Conservation (phyloP, 1,139 yeast genomes). For the Arxiozyma bovina region DNA sequence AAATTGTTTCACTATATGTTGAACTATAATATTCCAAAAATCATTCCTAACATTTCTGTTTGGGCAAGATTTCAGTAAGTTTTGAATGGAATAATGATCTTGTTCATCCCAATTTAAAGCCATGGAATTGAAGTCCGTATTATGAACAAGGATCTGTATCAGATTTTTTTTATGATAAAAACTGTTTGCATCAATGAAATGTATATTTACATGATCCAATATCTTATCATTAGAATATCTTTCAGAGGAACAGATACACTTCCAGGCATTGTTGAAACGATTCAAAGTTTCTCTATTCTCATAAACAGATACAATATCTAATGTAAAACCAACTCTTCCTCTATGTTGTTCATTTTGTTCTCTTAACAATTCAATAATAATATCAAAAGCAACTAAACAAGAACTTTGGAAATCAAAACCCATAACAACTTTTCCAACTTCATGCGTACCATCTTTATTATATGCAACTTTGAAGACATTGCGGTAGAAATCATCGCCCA, state of each 20-base stretch:
- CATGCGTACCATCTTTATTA: constrained; percentile 19
- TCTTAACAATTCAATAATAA: constrained; percentile 48
- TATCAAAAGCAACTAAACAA: constrained; percentile 60
- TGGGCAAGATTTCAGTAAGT: constrained; percentile 30
- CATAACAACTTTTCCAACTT: constrained; percentile 20
- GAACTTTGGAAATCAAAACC: constrained; percentile 45
- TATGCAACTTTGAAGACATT: constrained; percentile 44
- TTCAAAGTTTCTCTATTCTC: constrained; percentile 11
- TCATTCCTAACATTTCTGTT: constrained; percentile 58
- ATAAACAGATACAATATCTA: constrained; percentile 41
- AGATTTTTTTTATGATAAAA: constrained; percentile 22
- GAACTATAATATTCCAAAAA: constrained; percentile 41
- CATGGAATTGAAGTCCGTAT: constrained; percentile 11
- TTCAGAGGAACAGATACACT: constrained; percentile 13
- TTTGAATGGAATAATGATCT: constrained; percentile 9
- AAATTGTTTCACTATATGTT: constrained; percentile 40
- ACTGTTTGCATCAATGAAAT: constrained; percentile 36
- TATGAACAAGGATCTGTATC: constrained; percentile 14
- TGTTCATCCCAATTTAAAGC: constrained; percentile 5
- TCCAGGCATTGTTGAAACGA: constrained; percentile 19
- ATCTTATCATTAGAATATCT: constrained; percentile 16
- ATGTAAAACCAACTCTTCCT: constrained; percentile 60
- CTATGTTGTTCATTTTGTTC: constrained; percentile 55
- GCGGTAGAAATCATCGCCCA: constrained; percentile 61
- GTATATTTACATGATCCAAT: constrained; percentile 29